Conservation (phyloP, 345 rosid species). For the Combretum micranthum region DNA sequence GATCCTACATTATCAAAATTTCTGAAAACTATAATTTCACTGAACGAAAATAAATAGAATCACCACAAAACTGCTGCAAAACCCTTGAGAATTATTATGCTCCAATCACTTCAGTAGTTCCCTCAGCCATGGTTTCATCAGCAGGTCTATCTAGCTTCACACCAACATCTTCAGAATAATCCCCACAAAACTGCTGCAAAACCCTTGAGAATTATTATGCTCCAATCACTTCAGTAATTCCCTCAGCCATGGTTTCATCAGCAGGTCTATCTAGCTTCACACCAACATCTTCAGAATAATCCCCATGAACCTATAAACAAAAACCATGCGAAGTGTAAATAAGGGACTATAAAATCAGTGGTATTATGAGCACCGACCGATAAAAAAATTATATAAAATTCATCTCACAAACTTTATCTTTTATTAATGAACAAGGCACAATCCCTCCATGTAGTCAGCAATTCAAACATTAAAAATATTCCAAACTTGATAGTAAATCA, state of each 20-base stretch:
- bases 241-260: constrained; percentile 64
- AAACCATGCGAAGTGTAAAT: neutral
- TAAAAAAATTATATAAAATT: neutral
- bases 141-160: constrained; percentile 76
- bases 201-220: constrained; percentile 24
- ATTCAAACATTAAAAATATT: too few relatives aligned
- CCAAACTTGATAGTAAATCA: too few relatives aligned
- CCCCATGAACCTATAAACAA: constrained; percentile 70
- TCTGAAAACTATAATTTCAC: too few relatives aligned
- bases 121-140: constrained; percentile 64
- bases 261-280: constrained; percentile 76
- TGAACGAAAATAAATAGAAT: too few relatives aligned
- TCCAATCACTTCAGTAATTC: constrained; percentile 49
- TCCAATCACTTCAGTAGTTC: constrained; percentile 49
- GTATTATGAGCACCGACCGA: neutral
- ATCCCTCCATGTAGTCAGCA: too few relatives aligned
- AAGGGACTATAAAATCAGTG: neutral
- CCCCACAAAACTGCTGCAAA: neutral
- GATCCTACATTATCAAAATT: too few relatives aligned
- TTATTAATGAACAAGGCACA: too few relatives aligned
- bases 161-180: constrained; percentile 72
- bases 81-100: constrained; percentile 24
- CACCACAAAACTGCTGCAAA: neutral
- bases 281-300: constrained; percentile 77
- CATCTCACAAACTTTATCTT: too few relatives aligned